Conservation (phyloP, 495 filamentous ascomycete genomes). For the Penicillium antarcticum region DNA sequence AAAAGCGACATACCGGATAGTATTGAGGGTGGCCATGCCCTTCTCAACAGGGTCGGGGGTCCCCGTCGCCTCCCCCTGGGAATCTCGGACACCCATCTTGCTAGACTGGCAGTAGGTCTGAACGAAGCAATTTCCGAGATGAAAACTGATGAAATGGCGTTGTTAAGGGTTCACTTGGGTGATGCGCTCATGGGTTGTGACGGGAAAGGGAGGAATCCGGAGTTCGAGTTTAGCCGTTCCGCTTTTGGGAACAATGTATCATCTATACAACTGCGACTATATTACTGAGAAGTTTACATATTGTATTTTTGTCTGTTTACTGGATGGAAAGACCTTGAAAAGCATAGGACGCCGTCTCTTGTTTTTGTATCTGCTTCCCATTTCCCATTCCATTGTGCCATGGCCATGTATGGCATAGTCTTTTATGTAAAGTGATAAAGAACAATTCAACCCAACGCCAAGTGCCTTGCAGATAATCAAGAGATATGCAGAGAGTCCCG, state of each 20-base stretch:
- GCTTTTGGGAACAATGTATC: not conserved
- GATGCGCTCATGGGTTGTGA: not conserved
- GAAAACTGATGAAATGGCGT: slow-evolving; percentile 18
- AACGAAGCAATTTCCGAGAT: slow-evolving; percentile 13
- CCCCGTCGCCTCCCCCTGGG: slow-evolving; percentile 46
- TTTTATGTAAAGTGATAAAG: not conserved
- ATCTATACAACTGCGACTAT: not conserved
- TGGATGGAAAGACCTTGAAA: not conserved
- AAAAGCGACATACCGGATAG: slow-evolving; percentile 57
- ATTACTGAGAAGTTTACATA: no score
- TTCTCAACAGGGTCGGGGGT: slow-evolving; percentile 67
- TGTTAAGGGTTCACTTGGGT: slow-evolving; percentile 19
- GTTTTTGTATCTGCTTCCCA: not conserved
- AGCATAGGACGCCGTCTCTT: not conserved
- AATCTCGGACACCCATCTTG: slow-evolving; percentile 47
- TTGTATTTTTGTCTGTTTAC: not conserved
- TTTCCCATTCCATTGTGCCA: not conserved
- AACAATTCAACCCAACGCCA: slow-evolving; percentile 9
- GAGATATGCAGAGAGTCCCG: slow-evolving; percentile 4
- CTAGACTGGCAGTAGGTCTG: slow-evolving; percentile 1
- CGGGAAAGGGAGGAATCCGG: slow-evolving; percentile 5
- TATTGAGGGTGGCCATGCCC: slow-evolving; percentile 74
- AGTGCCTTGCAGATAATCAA: slow-evolving; percentile 20
- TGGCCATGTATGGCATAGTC: no score
- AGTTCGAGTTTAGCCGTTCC: slow-evolving; percentile 1